Evolutionary conservation across 2,329 filamentous ascomycete genomes (phyloP).

Genomic region (Alternaria rosae): DNA sequence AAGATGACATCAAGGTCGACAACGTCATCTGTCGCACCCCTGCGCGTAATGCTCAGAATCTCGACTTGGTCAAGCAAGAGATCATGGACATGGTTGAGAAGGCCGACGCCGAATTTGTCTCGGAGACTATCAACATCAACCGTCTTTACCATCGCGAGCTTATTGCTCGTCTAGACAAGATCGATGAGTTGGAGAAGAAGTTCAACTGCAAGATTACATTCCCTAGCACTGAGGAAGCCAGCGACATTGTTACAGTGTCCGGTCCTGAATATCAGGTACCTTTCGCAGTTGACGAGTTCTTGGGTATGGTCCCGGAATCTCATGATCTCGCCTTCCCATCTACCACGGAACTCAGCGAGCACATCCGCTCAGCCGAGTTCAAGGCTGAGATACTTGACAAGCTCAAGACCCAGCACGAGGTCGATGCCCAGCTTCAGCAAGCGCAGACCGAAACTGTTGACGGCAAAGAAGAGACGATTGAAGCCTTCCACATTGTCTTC

Average conservation of each 20-base stretch:
- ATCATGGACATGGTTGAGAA: conserved; percentile 99
- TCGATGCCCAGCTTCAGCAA: conserved; percentile 77
- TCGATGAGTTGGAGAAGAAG: conserved; percentile 96
- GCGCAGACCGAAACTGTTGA: conserved; percentile 52
- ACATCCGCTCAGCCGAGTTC: conserved; percentile 83
- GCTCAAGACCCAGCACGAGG: conserved; percentile 89
- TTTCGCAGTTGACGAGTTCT: conserved; percentile 92
- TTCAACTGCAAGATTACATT: conserved; percentile 99
- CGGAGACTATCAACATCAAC: conserved; percentile 91
- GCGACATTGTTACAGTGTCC: conserved; percentile 93
- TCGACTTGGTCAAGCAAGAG: conserved; percentile 97
- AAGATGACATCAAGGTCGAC: conserved; percentile 98
- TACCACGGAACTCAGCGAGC: conserved; percentile 77
- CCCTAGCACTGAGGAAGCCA: conserved; percentile 95
- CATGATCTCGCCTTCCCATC: conserved; percentile 88
- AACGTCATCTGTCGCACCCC: conserved; percentile 99
- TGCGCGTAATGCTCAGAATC: conserved; percentile 92
- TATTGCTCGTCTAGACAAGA: conserved; percentile 83
- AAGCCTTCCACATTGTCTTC: conserved; percentile 65
- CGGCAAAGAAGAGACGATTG: conserved; percentile 54
- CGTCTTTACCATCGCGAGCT: conserved; percentile 95
- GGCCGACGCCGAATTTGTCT: conserved; percentile 95
- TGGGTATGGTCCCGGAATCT: conserved; percentile 97
- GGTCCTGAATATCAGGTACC: conserved; percentile 98
- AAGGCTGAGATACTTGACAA: conserved; percentile 80